phyloP scores from a whole-genome alignment of 768 basidiomycete species.

The Coprinopsis marcescibilis region DNA sequence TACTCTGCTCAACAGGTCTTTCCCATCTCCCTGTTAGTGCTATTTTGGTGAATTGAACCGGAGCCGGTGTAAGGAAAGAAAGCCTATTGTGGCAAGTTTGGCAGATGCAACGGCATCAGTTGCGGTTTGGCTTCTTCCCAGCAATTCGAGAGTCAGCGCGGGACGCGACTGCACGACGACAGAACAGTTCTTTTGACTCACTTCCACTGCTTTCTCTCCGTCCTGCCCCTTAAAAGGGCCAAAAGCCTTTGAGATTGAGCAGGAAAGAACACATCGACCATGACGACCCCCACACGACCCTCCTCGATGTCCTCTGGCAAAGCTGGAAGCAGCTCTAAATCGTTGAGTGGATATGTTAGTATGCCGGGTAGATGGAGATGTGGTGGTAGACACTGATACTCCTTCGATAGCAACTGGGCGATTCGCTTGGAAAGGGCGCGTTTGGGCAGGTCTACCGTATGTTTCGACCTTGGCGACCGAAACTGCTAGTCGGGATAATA shows the following conservation, averaged over 20 bases:
- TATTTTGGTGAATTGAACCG: no score
- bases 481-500: slow-evolving; percentile 11
- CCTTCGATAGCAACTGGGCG: slow-evolving; percentile 78
- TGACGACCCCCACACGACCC: slow-evolving; percentile 36
- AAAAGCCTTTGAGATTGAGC: not conserved
- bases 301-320: slow-evolving; percentile 30
- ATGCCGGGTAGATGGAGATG: slow-evolving; percentile 2
- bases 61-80: not conserved
- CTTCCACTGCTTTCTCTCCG: not conserved
- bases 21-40: no score
- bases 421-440: slow-evolving; percentile 93
- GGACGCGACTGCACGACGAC: slow-evolving; percentile 1
- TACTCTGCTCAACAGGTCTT: no score
- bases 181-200: slow-evolving; percentile 2
- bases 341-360: slow-evolving; percentile 63
- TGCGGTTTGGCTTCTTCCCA: not conserved
- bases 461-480: slow-evolving; percentile 27
- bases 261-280: slow-evolving; percentile 10
- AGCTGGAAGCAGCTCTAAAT: slow-evolving; percentile 41
- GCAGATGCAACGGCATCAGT: slow-evolving; percentile 3
- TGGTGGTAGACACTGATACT: slow-evolving; percentile 7
- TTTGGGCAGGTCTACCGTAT: slow-evolving; percentile 95
- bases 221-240: not conserved
- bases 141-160: slow-evolving; percentile 3
- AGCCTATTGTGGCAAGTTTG: slow-evolving; percentile 6